phyloP scores from a whole-genome alignment of 2,329 filamentous ascomycete species.

The Paecilomyces sp. region DNA sequence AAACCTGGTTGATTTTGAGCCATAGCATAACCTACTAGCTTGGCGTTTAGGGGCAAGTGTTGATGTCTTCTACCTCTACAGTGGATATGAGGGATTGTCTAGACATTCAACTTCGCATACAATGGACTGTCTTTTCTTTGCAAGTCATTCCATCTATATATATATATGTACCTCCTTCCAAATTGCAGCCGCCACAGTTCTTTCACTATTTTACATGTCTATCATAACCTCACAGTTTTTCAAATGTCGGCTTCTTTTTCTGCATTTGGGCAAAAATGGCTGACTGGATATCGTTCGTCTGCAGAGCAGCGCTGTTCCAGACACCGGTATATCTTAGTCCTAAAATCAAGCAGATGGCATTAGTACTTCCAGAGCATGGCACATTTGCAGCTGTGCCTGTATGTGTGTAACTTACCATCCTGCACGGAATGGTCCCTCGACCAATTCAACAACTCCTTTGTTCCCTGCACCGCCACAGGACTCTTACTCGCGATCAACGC shows the following conservation, averaged over 20 bases:
- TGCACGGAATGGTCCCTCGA: slow-evolving; percentile 69
- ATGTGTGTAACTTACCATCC: slow-evolving; percentile 53
- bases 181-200: too few species aligned
- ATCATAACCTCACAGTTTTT: slow-evolving; percentile 58
- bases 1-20: neutral
- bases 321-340: slow-evolving; percentile 73
- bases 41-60: too few species aligned
- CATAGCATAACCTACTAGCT: neutral
- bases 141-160: too few species aligned
- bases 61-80: too few species aligned
- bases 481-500: slow-evolving; percentile 67
- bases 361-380: neutral
- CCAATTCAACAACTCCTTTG: slow-evolving; percentile 80
- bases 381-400: too few species aligned
- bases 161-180: too few species aligned
- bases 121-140: too few species aligned
- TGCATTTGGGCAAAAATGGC: slow-evolving; percentile 70
- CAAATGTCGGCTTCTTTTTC: slow-evolving; percentile 74
- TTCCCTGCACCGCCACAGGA: slow-evolving; percentile 78
- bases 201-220: neutral
- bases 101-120: too few species aligned
- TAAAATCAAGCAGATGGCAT: slow-evolving; percentile 18
- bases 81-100: too few species aligned
- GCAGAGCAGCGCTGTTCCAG: slow-evolving; percentile 80
- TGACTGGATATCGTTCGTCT: slow-evolving; percentile 67